Evolutionary conservation across 768 basidiomycete species (phyloP).

Genomic region (Leccinum longicurvipes): DNA sequence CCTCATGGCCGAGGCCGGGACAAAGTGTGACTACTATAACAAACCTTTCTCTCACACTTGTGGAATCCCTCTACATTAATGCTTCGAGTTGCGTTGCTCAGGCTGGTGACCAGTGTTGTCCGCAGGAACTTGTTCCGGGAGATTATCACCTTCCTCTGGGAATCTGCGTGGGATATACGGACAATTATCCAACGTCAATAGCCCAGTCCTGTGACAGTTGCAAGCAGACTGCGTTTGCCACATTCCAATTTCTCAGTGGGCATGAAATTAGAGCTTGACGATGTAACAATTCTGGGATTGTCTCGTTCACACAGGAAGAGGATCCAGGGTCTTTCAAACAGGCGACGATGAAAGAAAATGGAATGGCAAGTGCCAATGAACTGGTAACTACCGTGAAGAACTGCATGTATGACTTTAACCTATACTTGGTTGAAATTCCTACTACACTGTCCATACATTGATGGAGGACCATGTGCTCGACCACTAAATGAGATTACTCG

Average conservation of each 20-base stretch:
- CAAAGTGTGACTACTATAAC: not conserved
- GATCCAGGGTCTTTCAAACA: not conserved
- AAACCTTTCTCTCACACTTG: not conserved
- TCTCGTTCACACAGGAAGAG: not conserved
- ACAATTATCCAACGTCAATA: not conserved
- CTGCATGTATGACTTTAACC: too few relatives aligned
- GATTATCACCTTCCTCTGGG: not conserved
- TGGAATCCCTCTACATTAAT: not conserved
- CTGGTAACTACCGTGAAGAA: not conserved
- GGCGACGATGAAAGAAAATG: not conserved
- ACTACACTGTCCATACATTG: too few relatives aligned
- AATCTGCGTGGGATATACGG: not conserved
- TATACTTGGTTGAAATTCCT: too few relatives aligned
- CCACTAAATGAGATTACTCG: too few relatives aligned
- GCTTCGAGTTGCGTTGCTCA: not conserved
- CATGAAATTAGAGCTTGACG: not conserved
- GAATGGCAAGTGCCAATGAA: not conserved
- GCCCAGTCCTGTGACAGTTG: not conserved
- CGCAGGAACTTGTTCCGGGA: not conserved
- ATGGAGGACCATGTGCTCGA: too few relatives aligned
- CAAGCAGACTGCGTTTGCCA: not conserved
- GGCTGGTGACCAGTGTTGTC: not conserved
- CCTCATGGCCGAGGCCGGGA: not conserved
- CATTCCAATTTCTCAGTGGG: not conserved
- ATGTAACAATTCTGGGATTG: not conserved